Percentiles rank a stretch among this genome's conserved stretches.
phyloP scores from a whole-genome alignment of 1,284 basidiomycete species.

The Ceratobasidium sp. region DNA sequence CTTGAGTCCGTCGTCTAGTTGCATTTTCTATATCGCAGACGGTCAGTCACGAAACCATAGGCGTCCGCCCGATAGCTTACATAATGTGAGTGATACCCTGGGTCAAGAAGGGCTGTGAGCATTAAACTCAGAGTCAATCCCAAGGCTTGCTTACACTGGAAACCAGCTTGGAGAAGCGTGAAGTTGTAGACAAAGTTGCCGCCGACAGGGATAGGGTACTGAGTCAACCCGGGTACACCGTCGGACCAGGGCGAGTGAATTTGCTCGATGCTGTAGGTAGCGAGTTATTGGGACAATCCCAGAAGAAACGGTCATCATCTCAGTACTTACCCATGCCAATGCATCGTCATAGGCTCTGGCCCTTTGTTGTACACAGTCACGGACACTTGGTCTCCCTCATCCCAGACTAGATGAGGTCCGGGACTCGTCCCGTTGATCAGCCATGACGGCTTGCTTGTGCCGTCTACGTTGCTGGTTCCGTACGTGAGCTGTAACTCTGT shows the following conservation, averaged over 20 bases:
- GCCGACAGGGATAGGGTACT: constrained; percentile 41
- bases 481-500: constrained; percentile 1
- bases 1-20: constrained; percentile 36
- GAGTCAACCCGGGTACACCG: constrained; percentile 47
- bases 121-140: background rate
- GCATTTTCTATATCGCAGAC: constrained; percentile 25
- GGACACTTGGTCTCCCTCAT: constrained; percentile 43
- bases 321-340: constrained; percentile 46
- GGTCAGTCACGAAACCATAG: no score
- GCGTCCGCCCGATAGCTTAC: background rate
- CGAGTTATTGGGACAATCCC: no score
- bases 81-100: constrained; percentile 41
- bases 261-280: constrained; percentile 38
- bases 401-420: constrained; percentile 38
- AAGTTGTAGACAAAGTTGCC: constrained; percentile 26
- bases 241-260: constrained; percentile 45
- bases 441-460: constrained; percentile 28
- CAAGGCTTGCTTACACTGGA: constrained; percentile 12
- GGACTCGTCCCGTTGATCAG: constrained; percentile 41
- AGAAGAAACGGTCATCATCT: no score
- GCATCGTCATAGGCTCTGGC: constrained; percentile 21
- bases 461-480: constrained; percentile 28
- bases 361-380: constrained; percentile 39
- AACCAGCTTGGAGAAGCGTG: constrained; percentile 27
- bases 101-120: background rate